Conservation (phyloP, 768 basidiomycete species). For the Russula virescens region DNA sequence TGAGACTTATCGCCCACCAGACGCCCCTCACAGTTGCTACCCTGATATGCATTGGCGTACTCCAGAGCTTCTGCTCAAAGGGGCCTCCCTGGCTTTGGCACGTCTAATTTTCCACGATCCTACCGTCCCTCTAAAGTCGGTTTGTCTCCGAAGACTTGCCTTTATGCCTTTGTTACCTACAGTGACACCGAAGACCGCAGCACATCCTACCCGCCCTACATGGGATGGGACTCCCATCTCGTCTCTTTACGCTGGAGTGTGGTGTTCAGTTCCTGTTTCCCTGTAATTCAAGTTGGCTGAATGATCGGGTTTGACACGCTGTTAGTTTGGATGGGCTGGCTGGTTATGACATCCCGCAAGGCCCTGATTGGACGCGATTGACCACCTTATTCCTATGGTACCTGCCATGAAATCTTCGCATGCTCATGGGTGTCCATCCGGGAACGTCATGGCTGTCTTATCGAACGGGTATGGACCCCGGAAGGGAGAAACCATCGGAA, state of each 20-base stretch:
- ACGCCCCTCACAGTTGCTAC: too few relatives aligned
- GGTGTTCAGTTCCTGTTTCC: background rate
- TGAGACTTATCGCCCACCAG: too few relatives aligned
- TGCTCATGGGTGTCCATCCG: slow-evolving; percentile 11
- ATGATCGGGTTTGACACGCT: background rate
- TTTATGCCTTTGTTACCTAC: slow-evolving; percentile 9
- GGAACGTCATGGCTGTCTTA: slow-evolving; percentile 9
- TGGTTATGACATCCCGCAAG: background rate
- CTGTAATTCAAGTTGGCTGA: background rate
- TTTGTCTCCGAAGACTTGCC: background rate
- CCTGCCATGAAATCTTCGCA: slow-evolving; percentile 12
- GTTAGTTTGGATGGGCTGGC: background rate
- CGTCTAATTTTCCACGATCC: background rate
- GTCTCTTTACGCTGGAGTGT: slow-evolving; percentile 9
- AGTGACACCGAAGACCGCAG: background rate
- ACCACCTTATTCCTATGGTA: too few relatives aligned
- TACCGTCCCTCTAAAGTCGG: background rate
- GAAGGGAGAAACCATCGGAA: slow-evolving; percentile 1
- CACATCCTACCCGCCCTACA: background rate
- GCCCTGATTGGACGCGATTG: slow-evolving; percentile 12
- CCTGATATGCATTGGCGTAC: too few relatives aligned
- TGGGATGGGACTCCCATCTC: slow-evolving; percentile 21
- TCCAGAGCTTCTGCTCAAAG: background rate
- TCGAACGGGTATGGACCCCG: slow-evolving; percentile 10
- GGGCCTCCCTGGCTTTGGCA: slow-evolving; percentile 2